Base-by-base conservation (phyloP, 208 protist genomes). In the Wallacemonas rigidus region DNA sequence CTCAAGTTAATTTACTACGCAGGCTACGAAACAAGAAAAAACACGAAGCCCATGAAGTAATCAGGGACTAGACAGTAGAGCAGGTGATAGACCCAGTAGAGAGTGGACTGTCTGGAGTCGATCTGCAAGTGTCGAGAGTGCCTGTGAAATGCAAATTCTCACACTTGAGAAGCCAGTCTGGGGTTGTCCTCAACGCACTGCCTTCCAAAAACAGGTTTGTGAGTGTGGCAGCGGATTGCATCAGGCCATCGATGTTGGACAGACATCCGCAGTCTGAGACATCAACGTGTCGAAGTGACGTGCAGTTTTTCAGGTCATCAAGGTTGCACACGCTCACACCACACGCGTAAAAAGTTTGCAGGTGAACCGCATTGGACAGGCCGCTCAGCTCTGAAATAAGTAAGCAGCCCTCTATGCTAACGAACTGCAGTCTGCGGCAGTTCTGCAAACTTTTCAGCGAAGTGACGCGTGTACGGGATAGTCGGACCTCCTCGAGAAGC, bases 321-420 rank as follows among this genome's bases (percentile, higher is more conserved):
- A 65, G 43, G 60, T 65, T 50, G 43, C 41, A 11, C 2, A 65
- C 15, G 17, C 60, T 41, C 4, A 38, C 26, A 3, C 12, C 9
- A n/a, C 41, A 39, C 41, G 60, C 60, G 43, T 53, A 65, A 38
- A 65, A 41, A 3, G 60, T 65, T 17, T 50, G n/a, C 12, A 65
- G 60, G 43, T 11, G 0, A 12, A 51, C 60, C 4, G 60, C 60
- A 15, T 65, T 51, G 3, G 60, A 26, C 41, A 65, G 41, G 41
- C 60, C 60, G 2, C 36, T 5, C 3, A 65, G 41, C n/a, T 65
- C 15, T 11, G 43, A n/a, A 36, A 65, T 65, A 41, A 3, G 3
- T 41, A 53, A 3, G 60, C 60, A 65, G 38, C 50, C 26, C 36
- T 65, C 60, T 53, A 65, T 65, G 60, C 26, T 65, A 3, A 65